These are phyloP conservation scores for Euphorbia schlechtendalii DNA, from an alignment of 441 rosid species.

Conservation along the genomic window DNA sequence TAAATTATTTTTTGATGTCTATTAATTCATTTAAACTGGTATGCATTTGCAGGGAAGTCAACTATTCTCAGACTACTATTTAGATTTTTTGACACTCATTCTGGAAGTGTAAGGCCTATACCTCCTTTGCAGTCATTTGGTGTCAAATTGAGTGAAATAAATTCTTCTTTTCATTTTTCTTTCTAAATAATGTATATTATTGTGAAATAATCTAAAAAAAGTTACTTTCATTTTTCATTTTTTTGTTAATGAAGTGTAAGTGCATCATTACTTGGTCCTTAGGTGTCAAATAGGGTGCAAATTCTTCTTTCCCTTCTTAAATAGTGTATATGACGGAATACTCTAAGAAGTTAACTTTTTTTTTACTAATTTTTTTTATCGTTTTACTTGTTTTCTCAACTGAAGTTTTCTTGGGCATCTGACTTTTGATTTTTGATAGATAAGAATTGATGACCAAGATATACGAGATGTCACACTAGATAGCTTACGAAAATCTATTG, in stretches of 20 bases:
- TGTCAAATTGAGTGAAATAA: background rate
- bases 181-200: background rate
- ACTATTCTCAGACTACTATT: constrained; percentile 87
- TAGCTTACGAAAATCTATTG: constrained; percentile 71
- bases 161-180: background rate
- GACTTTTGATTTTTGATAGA: constrained; percentile 34
- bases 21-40: constrained; percentile 18
- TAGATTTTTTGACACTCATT: constrained; percentile 73
- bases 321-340: background rate
- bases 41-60: constrained; percentile 73
- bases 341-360: background rate
- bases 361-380: background rate
- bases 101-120: constrained; percentile 58
- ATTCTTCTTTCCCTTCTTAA: too few species aligned
- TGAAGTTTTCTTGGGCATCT: constrained; percentile 3
- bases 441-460: constrained; percentile 84
- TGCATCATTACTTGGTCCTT: background rate
- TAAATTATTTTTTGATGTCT: constrained; percentile 3
- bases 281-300: too few species aligned
- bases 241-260: background rate
- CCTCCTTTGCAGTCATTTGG: constrained; percentile 9
- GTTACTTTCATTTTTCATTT: background rate
- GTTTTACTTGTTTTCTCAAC: background rate
- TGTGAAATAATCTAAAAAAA: background rate
- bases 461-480: constrained; percentile 64